A percentile compares a stretch with the other conserved stretches of the same genome.
These are phyloP conservation scores for Aureobasidium sp. DNA, from an alignment of 2,329 filamentous ascomycete genomes.

Conservation along the genomic window DNA sequence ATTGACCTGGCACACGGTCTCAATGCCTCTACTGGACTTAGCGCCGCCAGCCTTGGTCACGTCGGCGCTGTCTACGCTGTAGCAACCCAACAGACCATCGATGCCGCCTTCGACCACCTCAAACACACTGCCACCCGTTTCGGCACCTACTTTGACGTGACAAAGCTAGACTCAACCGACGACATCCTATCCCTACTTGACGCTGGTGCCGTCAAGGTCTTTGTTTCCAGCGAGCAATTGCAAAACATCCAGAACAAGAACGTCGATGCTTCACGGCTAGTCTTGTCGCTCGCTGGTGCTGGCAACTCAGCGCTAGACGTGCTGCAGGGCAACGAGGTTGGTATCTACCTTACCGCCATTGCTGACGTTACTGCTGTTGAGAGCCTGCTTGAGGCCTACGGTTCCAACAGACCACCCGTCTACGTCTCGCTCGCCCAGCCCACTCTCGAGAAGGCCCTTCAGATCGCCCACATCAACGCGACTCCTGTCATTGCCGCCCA, in stretches of 20 bases:
- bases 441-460: constrained; percentile 31
- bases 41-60: constrained; percentile 45
- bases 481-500: constrained; percentile 69
- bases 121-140: constrained; percentile 48
- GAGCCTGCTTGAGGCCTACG: constrained; percentile 42
- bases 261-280: constrained; percentile 48
- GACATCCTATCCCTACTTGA: constrained; percentile 77
- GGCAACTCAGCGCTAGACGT: constrained; percentile 33
- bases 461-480: constrained; percentile 36
- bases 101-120: constrained; percentile 44
- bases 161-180: constrained; percentile 56
- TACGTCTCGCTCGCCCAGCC: constrained; percentile 41
- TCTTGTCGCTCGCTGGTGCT: constrained; percentile 43
- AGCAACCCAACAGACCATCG: constrained; percentile 36
- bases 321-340: constrained; percentile 33
- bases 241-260: constrained; percentile 44
- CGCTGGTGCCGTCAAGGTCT: constrained; percentile 74
- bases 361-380: constrained; percentile 33
- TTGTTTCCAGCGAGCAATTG: constrained; percentile 66
- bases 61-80: constrained; percentile 50
- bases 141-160: constrained; percentile 67
- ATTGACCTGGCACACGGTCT: constrained; percentile 39
- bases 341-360: constrained; percentile 35
- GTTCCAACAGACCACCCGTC: constrained; percentile 39
- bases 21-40: constrained; percentile 41